These are phyloP conservation scores for Monilinia laxa DNA, from an alignment of 2,329 filamentous ascomycete species.

Conservation along the genomic window DNA sequence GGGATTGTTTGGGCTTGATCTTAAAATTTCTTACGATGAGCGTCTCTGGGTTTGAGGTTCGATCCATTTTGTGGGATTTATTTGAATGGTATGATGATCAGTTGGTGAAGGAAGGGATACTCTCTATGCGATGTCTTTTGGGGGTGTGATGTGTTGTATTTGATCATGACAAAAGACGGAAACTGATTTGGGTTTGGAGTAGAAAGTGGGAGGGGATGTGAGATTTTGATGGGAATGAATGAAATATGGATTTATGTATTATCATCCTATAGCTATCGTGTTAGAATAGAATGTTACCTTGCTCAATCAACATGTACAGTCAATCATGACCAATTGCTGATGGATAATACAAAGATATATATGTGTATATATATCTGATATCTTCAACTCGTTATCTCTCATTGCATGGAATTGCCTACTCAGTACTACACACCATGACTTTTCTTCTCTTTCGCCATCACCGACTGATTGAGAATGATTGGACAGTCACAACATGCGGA, in stretches of 20 bases:
- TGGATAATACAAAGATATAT: too few relatives aligned
- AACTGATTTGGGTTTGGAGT: slow-evolving; percentile 38
- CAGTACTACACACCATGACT: too few relatives aligned
- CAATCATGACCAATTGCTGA: too few relatives aligned
- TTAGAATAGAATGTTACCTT: too few relatives aligned
- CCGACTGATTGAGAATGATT: not conserved
- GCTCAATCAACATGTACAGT: too few relatives aligned
- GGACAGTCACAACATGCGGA: slow-evolving; percentile 1
- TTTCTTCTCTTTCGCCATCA: too few relatives aligned
- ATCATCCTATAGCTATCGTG: not conserved
- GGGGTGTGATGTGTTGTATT: not conserved
- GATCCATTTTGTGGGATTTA: not conserved
- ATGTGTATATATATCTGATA: too few relatives aligned
- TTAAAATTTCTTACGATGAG: slow-evolving; percentile 16
- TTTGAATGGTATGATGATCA: not conserved
- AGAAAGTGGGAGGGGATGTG: slow-evolving; percentile 13
- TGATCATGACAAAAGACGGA: slow-evolving; percentile 22
- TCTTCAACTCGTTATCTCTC: too few relatives aligned
- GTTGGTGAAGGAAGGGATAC: not conserved
- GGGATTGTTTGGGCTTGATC: not conserved
- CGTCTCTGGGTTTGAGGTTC: not conserved
- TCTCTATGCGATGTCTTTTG: too few relatives aligned
- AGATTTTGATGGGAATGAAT: slow-evolving; percentile 1
- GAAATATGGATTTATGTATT: not conserved
- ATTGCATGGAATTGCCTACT: too few relatives aligned